Percentiles rank a stretch among this genome's conserved stretches.
Evolutionary conservation across 75 land plant species (phyloP).

Genomic region (Chamaecyparis obtusa): DNA sequence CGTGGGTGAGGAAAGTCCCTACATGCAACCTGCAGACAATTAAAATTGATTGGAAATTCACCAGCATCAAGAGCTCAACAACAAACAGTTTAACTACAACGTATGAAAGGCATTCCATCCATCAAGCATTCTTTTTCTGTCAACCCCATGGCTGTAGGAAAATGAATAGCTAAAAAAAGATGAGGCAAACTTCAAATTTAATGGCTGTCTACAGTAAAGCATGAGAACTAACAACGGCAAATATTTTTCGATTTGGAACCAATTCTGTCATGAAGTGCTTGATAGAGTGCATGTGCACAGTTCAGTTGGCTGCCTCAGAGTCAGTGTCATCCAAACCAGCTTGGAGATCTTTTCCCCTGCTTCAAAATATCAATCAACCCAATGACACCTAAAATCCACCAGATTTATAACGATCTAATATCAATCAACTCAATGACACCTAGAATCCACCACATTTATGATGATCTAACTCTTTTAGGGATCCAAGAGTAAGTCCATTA

Average conservation of each 20-base stretch:
- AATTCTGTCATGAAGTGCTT: not conserved
- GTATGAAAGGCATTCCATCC: not conserved
- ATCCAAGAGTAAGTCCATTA: not conserved
- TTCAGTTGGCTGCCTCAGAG: not conserved
- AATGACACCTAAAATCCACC: not conserved
- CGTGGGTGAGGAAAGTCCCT: constrained; percentile 86
- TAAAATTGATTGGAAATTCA: not conserved
- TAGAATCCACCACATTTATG: not conserved
- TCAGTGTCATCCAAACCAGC: not conserved
- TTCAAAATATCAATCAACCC: not conserved
- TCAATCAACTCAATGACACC: not conserved
- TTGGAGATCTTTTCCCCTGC: not conserved
- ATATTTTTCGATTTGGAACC: not conserved
- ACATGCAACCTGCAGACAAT: constrained; percentile 71
- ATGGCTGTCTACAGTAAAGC: not conserved
- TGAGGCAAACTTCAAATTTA: not conserved
- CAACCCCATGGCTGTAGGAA: not conserved
- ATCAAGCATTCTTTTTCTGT: not conserved
- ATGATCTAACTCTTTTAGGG: not conserved
- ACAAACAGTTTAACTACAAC: not conserved
- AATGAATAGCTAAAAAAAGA: not conserved
- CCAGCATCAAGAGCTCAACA: not conserved
- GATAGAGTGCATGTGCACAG: not conserved
- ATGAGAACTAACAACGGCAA: not conserved
- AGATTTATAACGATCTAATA: not conserved